These are phyloP conservation scores for Clarireedia homoeocarpa DNA, from an alignment of 2,329 filamentous ascomycete genomes.

Conservation along the genomic window DNA sequence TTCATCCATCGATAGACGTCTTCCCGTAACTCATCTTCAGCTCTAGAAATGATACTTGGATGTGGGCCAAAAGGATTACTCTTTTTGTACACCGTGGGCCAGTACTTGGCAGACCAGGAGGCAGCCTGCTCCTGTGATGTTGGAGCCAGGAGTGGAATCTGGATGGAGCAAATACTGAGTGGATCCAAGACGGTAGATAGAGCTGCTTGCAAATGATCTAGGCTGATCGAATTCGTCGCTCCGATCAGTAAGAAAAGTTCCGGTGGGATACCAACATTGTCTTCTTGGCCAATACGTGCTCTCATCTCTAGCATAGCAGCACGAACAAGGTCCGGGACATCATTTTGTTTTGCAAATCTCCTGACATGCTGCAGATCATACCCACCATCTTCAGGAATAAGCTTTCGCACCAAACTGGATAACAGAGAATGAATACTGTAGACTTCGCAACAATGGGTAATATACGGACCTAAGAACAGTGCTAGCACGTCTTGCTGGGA, in stretches of 20 bases:
- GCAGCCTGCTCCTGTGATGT: conserved; percentile 69
- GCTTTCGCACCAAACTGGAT: conserved; percentile 45
- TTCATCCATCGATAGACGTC: conserved; percentile 60
- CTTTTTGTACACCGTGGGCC: conserved; percentile 80
- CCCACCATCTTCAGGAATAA: conserved; percentile 52
- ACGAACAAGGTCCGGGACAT: conserved; percentile 59
- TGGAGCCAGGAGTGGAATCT: conserved; percentile 65
- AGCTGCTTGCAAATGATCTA: conserved; percentile 42
- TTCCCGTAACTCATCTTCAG: conserved; percentile 58
- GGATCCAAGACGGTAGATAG: conserved; percentile 43
- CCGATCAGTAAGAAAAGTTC: conserved; percentile 42
- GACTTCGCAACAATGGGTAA: background rate
- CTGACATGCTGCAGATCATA: conserved; percentile 65
- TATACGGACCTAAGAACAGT: conserved; percentile 59
- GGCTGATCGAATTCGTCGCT: conserved; percentile 41
- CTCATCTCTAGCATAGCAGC: conserved; percentile 44
- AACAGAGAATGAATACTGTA: conserved; percentile 26
- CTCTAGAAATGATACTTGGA: conserved; percentile 62
- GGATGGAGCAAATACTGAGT: conserved; percentile 38
- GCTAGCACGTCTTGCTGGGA: conserved; percentile 65
- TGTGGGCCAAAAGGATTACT: conserved; percentile 83
- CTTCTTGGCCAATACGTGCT: conserved; percentile 34
- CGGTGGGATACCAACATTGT: conserved; percentile 38
- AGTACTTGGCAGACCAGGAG: conserved; percentile 68
- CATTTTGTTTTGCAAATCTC: conserved; percentile 64